Base-by-base conservation (phyloP, 2,329 filamentous ascomycete genomes). In the Penicillium sp. region DNA sequence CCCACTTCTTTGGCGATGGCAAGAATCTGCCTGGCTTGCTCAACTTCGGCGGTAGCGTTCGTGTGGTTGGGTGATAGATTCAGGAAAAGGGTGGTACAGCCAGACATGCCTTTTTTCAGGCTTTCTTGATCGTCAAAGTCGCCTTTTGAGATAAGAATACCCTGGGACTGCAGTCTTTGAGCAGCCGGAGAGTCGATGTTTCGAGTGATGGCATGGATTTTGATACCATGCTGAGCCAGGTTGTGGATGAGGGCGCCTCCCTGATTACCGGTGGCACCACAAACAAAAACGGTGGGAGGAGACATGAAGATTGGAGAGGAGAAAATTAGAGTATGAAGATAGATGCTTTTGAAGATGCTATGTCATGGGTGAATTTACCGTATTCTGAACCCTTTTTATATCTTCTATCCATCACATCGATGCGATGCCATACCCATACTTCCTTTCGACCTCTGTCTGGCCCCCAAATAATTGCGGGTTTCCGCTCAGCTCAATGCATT, bases 171-270 rank as follows among this genome's bases (percentile, higher is more conserved):
- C 14, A 80, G 69, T 0, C 57, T 64, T 26, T 70, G 62, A 10
- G 74, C 70, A 1, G 69, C 62, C 0, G 66, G 51, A 7, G 74
- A 67, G 30, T 68, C 57, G 6, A 63, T 48, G 43, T 75, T 71
- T 51, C 69, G 66, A 2, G 76, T 72, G 19, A 79, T 69, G 2
- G 73, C 73, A 63, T 76, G 73, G 4, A 76, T 65, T 35, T 68
- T 63, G 63, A 71, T 68, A 33, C 65, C 68, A 0, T 68, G 22
- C 43, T 68, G 58, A 25, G 71, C 61, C 0, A 78, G 65, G 55
- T 75, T 65, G 25, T 69, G 59, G 52, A 69, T 63, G 7, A 75
- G 62, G 43, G 70, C 70, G 25, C 68, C 67, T 33, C 71, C 73
- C 73, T 62, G 73, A 61, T 56, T 73, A 45, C 75, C 78, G 63